Evolutionary conservation across 192 early-diverging fungal species (phyloP), one percentile per base, ranked within the genome.

Genomic region (Backusella morwellensis): DNA sequence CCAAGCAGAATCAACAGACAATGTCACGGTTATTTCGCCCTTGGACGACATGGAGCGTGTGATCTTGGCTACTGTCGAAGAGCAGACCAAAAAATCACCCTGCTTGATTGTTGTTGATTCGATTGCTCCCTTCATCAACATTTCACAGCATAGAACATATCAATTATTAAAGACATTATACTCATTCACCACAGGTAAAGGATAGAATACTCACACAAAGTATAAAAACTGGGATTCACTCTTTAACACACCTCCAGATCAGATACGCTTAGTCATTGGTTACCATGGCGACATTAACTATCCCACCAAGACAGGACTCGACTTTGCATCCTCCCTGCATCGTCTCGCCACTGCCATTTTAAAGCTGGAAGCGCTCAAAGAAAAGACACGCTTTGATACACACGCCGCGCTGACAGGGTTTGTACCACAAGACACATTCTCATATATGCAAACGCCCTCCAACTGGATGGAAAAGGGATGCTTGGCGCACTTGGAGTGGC

Each of bases 401-500:
- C 80, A 75, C 19, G 75, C 73, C 0, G 69, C 56, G 3, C 34
- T 77, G 56, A 77, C 82, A 9, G 83, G 78, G 4, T 79, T 76
- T 56, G 67, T 75, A 9, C 44, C 81, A 5, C 78, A 74, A 41
- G 85, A 86, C 21, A 72, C 74, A 4, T 86, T 85, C 70, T 44
- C 75, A 9, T 81, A 84, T 32, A 70, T 84, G 72, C 68, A 19
- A 1, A 67, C 66, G 11, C 72, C 52, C 0, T 68, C 75, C 1
- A 80, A 84, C 59, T 36, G 59, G 36, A 74, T 75, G 11, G 81
- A 67, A 41, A 75, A 34, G 14, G 85, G 83, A 14, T 77, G 38
- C 2, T 26, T 84, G 15, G 78, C 73, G 3, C 78, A 81, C 14
- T 71, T 88, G 6, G 73, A 84, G 71, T 86, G 86, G 79, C 83